Conservation (phyloP, 2,329 filamentous ascomycete species). For the Diaporthe longicolla region DNA sequence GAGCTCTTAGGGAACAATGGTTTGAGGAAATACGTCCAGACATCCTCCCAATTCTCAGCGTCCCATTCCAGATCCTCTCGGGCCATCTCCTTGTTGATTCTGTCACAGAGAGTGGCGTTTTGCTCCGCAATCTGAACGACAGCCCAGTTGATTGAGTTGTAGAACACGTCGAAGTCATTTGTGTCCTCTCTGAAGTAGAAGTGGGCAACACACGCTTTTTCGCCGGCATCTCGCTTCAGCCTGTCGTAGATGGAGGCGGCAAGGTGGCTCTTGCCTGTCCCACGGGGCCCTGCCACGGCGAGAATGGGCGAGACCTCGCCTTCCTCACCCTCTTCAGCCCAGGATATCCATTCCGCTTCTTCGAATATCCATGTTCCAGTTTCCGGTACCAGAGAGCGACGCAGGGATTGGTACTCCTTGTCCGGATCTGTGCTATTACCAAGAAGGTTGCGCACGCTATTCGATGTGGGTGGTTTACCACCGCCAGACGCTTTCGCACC, state of each 20-base stretch:
- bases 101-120: not conserved
- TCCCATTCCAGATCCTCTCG: not conserved
- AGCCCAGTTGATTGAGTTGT: not conserved
- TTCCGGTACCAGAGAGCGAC: not conserved
- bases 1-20: not conserved
- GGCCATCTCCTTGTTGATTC: conserved; percentile 3
- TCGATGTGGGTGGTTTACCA: not conserved
- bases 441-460: not conserved
- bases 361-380: conserved; percentile 7
- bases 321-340: not conserved
- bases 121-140: conserved; percentile 5
- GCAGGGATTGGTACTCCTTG: conserved; percentile 5
- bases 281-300: not conserved
- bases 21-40: not conserved
- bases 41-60: not conserved
- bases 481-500: not conserved
- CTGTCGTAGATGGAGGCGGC: conserved; percentile 15
- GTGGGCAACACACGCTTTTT: not conserved
- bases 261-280: conserved; percentile 4
- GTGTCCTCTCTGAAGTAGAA: conserved; percentile 16
- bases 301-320: not conserved
- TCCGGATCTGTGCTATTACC: conserved; percentile 3
- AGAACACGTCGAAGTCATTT: not conserved
- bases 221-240: not conserved
- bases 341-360: not conserved